Conservation (phyloP, 768 basidiomycete species). For the Tulasnella calospora region DNA sequence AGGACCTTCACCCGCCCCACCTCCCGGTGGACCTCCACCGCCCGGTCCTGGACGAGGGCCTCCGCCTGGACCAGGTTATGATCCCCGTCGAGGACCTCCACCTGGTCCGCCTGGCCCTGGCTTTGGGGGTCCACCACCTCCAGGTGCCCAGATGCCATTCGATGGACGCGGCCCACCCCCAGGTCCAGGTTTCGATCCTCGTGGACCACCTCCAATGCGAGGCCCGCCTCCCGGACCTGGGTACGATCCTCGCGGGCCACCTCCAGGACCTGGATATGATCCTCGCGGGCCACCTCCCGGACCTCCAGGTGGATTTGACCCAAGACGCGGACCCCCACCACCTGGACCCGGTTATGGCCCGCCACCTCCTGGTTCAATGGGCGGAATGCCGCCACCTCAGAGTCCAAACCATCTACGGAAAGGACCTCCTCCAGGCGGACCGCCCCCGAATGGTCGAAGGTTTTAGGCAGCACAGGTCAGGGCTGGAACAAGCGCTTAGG, state of each 20-base stretch:
- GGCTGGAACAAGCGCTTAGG: not conserved
- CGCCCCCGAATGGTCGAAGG: slow-evolving; percentile 7
- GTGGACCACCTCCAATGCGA: slow-evolving; percentile 14
- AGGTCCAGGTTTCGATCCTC: slow-evolving; percentile 13
- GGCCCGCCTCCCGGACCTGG: slow-evolving; percentile 24
- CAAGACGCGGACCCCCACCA: slow-evolving; percentile 19
- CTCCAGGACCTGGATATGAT: slow-evolving; percentile 22
- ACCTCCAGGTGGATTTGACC: slow-evolving; percentile 12
- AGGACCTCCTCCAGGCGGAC: slow-evolving; percentile 10
- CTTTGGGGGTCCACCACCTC: slow-evolving; percentile 18
- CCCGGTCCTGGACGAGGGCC: slow-evolving; percentile 31
- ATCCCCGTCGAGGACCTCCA: slow-evolving; percentile 31
- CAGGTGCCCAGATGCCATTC: not conserved
- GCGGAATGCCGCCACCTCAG: not conserved
- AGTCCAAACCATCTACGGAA: slow-evolving; percentile 12
- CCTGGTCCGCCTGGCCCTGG: slow-evolving; percentile 34
- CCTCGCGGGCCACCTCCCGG: slow-evolving; percentile 21
- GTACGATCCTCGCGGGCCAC: slow-evolving; percentile 14
- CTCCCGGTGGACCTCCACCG: slow-evolving; percentile 40
- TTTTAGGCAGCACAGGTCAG: not conserved
- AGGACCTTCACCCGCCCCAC: slow-evolving; percentile 34
- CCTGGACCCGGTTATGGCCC: slow-evolving; percentile 4
- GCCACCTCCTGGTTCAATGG: not conserved
- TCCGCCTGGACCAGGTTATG: slow-evolving; percentile 36
- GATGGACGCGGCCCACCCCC: slow-evolving; percentile 16